Base-by-base conservation (phyloP, 2,329 filamentous ascomycete genomes). In the Dothideomycetes sp. region DNA sequence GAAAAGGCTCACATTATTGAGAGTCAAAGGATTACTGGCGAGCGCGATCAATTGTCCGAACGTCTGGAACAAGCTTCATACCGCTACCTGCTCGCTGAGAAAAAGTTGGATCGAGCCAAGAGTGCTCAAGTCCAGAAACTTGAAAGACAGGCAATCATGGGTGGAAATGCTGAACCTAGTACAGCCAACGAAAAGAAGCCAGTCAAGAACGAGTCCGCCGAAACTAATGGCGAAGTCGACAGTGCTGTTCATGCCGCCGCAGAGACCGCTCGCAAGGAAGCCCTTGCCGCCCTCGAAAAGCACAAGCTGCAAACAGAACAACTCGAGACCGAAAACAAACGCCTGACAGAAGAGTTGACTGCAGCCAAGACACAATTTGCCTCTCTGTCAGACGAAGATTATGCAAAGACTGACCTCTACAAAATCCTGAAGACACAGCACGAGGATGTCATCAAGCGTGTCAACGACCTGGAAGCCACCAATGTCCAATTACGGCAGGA, bases 11-110 rank as follows among this genome's bases (percentile, higher is more conserved):
- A 84, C 51, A 69, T 84, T 9, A 71, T 82, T 25, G 83, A 88
- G 57, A 64, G 93, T 36, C 85, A 93, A 49, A 76, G 80, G 40
- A 67, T 88, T 10, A 72, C 78, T 34, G 70, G 75, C 5, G 87
- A 95, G 53, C 93, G 91, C 53, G 82, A 93, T 40, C 79, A 84
- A 51, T 70, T 94, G 3, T 85, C 85, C 33, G 84, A 91, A 54
- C 82, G 89, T 47, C 70, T 96, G 15, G 89, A 96, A 57, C 81
- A 78, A 23, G 91, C 89, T 12, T 94, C 87, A 4, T 70, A 94
- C 45, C 78, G 91, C 49, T 96, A 94, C 56, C 85, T 96, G 68
- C 84, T 93, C 51, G 91, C 91, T 0, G 91, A 98, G 60, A 93
- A 94, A 67, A 91, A 87, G 59, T 70, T 96, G 38, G 91, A 98